Base-by-base conservation (phyloP, 164 flowering plant genomes). In the Protea cynaroides region DNA sequence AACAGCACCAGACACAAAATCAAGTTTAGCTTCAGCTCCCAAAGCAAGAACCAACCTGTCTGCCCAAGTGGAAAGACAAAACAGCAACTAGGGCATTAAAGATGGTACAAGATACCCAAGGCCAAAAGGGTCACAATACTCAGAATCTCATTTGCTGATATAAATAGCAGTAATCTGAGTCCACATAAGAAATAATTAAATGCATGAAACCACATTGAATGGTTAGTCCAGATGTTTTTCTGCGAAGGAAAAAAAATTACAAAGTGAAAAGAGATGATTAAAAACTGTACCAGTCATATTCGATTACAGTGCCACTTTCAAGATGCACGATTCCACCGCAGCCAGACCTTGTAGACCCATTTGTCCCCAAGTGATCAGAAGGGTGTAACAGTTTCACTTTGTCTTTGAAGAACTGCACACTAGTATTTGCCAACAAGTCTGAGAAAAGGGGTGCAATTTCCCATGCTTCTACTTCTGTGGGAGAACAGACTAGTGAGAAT, bases 31-130 rank as follows among this genome's bases (percentile, higher is more conserved):
- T 80, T 87, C 91, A 84, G 98, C 95, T 74, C 98, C 98, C 76
- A 94, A 75, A 63, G 96, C 87, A 78, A 94, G 96, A 81, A 94
- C 98, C 95, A 94, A 82, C 98, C 98, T 94, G 91, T 83, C 93
- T 86, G 89, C 82, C 97, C 92, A 83, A 67, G 66, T 72, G 23
- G 61, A 72, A 63, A 63, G 62, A 62, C 47, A 49, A 58, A 56
- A 74, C 65, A 66, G 76, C 67, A 78, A 69, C 59, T 57, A 25
- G 29, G 22, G 56, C 56, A 53, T n/a, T 25, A 2, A 37, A 63
- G 46, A 5, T 21, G 29, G 8, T 38, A 36, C 23, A 37, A 60
- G 11, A 53, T 15, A 24, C 17, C 34, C 52, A 40, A 15, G 49
- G 50, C 25, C 62, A 24, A 1, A 49, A 23, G 22, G 49, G 7